phyloP scores from a whole-genome alignment of 192 early-diverging fungal species.

The Obelidium mucronatum region DNA sequence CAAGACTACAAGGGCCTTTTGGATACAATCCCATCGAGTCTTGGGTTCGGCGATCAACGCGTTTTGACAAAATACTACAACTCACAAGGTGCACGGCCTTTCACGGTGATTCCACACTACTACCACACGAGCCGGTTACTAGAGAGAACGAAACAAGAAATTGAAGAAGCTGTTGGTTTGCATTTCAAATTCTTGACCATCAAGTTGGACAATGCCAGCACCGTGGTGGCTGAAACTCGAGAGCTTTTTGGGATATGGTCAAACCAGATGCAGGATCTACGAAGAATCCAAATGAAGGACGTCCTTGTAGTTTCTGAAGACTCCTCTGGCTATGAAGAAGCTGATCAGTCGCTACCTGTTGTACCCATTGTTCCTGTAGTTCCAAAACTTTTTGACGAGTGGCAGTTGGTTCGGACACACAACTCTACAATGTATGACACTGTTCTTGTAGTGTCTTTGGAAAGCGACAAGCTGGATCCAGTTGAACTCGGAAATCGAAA shows the following conservation, averaged over 20 bases:
- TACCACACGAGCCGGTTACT: background rate
- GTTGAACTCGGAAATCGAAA: background rate
- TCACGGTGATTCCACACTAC: background rate
- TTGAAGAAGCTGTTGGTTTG: background rate
- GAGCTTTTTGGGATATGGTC: background rate
- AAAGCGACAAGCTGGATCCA: background rate
- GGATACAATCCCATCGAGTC: background rate
- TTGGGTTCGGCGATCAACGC: constrained; percentile 20
- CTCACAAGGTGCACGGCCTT: background rate
- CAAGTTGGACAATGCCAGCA: background rate
- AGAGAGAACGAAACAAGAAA: background rate
- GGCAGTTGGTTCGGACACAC: background rate
- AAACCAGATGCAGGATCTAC: background rate
- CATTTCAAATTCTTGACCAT: constrained; percentile 17
- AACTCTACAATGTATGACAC: background rate
- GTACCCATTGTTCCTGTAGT: constrained; percentile 21
- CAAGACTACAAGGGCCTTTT: background rate
- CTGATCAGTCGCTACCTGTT: background rate
- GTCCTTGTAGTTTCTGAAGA: background rate
- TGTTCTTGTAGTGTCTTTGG: background rate
- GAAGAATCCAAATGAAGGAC: background rate
- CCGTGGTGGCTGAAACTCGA: too few relatives aligned
- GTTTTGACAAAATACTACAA: background rate
- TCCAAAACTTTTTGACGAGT: background rate
- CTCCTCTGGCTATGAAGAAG: background rate